Evolutionary conservation across 139 green algal genomes (phyloP).

Genomic region (Auxenochlorella protothecoides): DNA sequence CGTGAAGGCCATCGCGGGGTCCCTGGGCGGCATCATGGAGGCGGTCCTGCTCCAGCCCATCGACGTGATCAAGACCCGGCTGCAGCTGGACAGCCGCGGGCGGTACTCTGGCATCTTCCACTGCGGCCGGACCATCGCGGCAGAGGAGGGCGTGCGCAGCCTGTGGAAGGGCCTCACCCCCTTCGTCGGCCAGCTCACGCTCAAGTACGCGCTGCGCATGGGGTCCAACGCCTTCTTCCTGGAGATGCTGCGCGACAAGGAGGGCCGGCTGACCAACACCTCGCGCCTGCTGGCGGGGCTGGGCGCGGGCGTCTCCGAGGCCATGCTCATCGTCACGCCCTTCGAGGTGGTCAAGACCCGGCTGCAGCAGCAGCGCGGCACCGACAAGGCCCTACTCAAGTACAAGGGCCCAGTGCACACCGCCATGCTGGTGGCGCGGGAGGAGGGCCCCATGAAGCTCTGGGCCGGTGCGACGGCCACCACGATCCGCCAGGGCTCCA

Average conservation of each 20-base stretch:
- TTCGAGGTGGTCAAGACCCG: slow-evolving; percentile 95
- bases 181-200: slow-evolving; percentile 86
- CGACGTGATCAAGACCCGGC: slow-evolving; percentile 86
- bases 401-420: slow-evolving; percentile 83
- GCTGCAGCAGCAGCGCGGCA: slow-evolving; percentile 83
- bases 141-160: slow-evolving; percentile 67
- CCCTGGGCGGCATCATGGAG: slow-evolving; percentile 82
- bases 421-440: slow-evolving; percentile 60
- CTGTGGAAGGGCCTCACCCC: slow-evolving; percentile 93
- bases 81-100: slow-evolving; percentile 76
- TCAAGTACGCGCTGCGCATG: slow-evolving; percentile 95
- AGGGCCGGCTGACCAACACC: slow-evolving; percentile 23
- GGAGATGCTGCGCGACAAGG: slow-evolving; percentile 53
- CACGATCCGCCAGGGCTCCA: slow-evolving; percentile 86
- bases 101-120: slow-evolving; percentile 77
- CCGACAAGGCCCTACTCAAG: slow-evolving; percentile 56
- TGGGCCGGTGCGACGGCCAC: slow-evolving; percentile 85
- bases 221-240: slow-evolving; percentile 84
- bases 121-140: slow-evolving; percentile 54
- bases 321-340: slow-evolving; percentile 87
- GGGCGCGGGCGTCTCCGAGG: slow-evolving; percentile 74
- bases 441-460: slow-evolving; percentile 75
- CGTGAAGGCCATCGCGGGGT: slow-evolving; percentile 45
- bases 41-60: slow-evolving; percentile 84
- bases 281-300: slow-evolving; percentile 54